A percentile compares a stretch with the other conserved stretches of the same genome.
Conservation (phyloP, 805 yeast species). For the Myxozyma geophila region DNA sequence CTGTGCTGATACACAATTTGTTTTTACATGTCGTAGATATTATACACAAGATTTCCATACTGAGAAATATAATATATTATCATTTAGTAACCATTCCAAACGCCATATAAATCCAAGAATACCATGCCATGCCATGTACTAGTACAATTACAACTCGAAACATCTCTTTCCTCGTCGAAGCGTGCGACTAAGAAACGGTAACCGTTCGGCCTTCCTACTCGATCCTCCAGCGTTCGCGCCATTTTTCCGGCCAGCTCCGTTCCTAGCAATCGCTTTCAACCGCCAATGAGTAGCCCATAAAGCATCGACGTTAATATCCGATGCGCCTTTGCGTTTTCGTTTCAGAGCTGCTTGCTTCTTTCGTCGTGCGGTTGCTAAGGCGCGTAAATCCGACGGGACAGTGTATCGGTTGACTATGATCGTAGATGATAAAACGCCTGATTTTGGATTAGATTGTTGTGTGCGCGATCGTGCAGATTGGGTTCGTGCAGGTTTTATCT, state of each 20-base stretch:
- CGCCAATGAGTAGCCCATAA: constrained; percentile 32
- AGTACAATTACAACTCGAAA: not conserved
- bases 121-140: no score
- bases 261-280: not conserved
- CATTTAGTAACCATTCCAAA: no score
- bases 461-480: not conserved
- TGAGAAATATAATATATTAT: not conserved
- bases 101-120: no score
- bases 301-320: constrained; percentile 17
- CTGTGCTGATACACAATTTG: no score
- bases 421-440: constrained; percentile 11
- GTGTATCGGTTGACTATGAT: constrained; percentile 14
- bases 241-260: not conserved
- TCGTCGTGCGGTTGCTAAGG: constrained; percentile 4
- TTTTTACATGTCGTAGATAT: not conserved
- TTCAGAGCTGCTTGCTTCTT: not conserved
- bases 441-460: not conserved
- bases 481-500: not conserved
- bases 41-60: not conserved
- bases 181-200: constrained; percentile 9
- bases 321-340: constrained; percentile 7
- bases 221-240: not conserved
- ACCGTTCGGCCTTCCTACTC: not conserved
- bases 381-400: constrained; percentile 8
- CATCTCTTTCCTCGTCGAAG: constrained; percentile 11